Percentiles rank a stretch among this genome's conserved stretches.
Conservation (phyloP, 1,284 basidiomycete species). For the Testicularia cyperi region DNA sequence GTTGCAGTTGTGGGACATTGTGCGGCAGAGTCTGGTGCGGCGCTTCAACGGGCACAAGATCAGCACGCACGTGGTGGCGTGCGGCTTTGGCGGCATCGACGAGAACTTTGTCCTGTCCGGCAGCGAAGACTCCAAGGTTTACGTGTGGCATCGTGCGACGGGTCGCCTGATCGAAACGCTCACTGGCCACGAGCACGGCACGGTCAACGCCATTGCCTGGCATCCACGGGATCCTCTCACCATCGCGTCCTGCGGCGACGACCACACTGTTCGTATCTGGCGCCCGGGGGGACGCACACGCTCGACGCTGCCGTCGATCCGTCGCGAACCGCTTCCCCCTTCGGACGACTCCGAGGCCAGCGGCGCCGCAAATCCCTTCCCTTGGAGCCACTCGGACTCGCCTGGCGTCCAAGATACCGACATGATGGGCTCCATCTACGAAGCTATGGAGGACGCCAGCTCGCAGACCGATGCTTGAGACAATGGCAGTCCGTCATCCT, state of each 20-base stretch:
- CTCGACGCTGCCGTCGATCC: background rate
- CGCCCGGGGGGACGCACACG: slow-evolving; percentile 16
- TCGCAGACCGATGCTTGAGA: too few species aligned
- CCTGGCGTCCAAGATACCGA: slow-evolving; percentile 14
- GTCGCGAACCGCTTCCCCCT: slow-evolving; percentile 5
- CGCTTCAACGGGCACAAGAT: slow-evolving; percentile 46
- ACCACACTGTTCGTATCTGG: slow-evolving; percentile 53
- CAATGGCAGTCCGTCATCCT: too few species aligned
- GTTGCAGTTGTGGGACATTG: slow-evolving; percentile 81
- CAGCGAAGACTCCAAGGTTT: slow-evolving; percentile 78
- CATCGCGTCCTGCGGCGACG: slow-evolving; percentile 70
- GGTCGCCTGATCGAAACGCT: slow-evolving; percentile 79
- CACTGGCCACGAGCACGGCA: slow-evolving; percentile 77
- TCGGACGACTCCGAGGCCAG: slow-evolving; percentile 37
- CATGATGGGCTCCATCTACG: slow-evolving; percentile 30
- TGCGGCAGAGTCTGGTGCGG: slow-evolving; percentile 67
- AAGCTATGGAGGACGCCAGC: slow-evolving; percentile 24
- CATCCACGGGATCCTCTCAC: slow-evolving; percentile 79
- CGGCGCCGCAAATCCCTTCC: slow-evolving; percentile 34
- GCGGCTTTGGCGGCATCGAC: slow-evolving; percentile 89
- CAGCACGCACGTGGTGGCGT: slow-evolving; percentile 74
- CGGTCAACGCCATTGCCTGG: slow-evolving; percentile 95
- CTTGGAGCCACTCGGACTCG: slow-evolving; percentile 25
- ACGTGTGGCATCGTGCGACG: slow-evolving; percentile 90
- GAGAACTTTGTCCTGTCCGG: slow-evolving; percentile 89